Percentiles rank a stretch among this genome's conserved stretches.
These are phyloP conservation scores for Boechera retrofracta DNA, from an alignment of 345 rosid genomes.

Conservation along the genomic window DNA sequence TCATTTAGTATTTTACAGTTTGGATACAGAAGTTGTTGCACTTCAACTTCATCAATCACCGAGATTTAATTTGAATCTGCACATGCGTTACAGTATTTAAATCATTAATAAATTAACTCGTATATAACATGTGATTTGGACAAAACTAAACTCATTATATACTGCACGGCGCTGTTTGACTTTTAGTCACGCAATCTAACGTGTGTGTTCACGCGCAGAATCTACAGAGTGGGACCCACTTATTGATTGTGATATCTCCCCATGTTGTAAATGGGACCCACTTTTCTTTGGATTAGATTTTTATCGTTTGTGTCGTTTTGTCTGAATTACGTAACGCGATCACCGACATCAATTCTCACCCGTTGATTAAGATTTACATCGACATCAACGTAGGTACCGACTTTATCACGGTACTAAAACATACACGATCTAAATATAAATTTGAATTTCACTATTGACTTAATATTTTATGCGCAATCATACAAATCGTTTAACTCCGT, in stretches of 20 bases:
- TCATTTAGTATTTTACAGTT: not conserved
- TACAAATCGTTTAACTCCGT: too few species aligned
- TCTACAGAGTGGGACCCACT: constrained; percentile 19
- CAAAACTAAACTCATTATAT: constrained; percentile 13
- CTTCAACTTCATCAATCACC: constrained; percentile 13
- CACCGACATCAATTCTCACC: constrained; percentile 39
- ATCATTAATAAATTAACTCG: not conserved
- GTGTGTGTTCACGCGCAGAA: constrained; percentile 37
- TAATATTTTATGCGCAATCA: too few species aligned
- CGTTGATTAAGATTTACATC: constrained; percentile 6
- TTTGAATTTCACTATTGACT: too few species aligned
- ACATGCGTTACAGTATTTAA: not conserved
- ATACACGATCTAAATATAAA: too few species aligned
- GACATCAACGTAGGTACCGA: too few species aligned
- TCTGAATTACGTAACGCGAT: constrained; percentile 17
- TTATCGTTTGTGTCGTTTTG: constrained; percentile 28
- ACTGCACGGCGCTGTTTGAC: constrained; percentile 29
- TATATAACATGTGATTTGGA: constrained; percentile 11
- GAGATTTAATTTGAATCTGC: not conserved
- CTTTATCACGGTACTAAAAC: too few species aligned
- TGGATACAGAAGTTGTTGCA: not conserved
- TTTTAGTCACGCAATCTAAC: constrained; percentile 34
- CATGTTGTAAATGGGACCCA: constrained; percentile 38
- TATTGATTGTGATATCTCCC: not conserved
- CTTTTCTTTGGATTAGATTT: constrained; percentile 15